Evolutionary conservation across 805 yeast genomes (phyloP).

Genomic region (Wickerhamomyces pijperi): DNA sequence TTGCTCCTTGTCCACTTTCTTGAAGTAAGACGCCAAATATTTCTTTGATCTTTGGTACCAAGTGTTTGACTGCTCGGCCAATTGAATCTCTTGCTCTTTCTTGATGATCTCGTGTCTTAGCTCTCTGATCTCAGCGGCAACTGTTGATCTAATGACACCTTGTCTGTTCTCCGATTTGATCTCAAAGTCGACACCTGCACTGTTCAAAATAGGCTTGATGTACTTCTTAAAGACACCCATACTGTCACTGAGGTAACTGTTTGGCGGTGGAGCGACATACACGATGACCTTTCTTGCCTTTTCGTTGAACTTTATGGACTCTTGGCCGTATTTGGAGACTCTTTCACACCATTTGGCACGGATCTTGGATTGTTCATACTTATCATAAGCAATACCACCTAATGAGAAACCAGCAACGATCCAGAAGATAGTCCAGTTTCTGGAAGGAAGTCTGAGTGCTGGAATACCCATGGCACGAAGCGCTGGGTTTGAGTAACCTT

Average conservation of each 20-base stretch:
- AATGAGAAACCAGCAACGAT: conserved; percentile 48
- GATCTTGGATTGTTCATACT: conserved; percentile 54
- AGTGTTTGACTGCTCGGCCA: conserved; percentile 10
- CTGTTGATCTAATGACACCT: conserved; percentile 74
- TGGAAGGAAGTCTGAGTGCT: conserved; percentile 64
- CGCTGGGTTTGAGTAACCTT: conserved; percentile 64
- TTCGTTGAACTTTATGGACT: conserved; percentile 33
- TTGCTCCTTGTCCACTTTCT: conserved; percentile 7
- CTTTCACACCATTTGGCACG: conserved; percentile 52
- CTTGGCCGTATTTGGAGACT: conserved; percentile 44
- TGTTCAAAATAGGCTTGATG: conserved; percentile 75
- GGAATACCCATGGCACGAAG: conserved; percentile 79
- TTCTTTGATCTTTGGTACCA: conserved; percentile 11
- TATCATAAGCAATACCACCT: conserved; percentile 77
- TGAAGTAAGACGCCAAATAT: conserved; percentile 4
- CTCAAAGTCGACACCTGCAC: conserved; percentile 80
- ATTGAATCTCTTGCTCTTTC: conserved; percentile 14
- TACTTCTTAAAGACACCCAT: conserved; percentile 63
- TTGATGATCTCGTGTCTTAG: conserved; percentile 39
- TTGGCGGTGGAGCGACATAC: conserved; percentile 94
- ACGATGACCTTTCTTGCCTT: conserved; percentile 70
- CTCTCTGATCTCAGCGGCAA: conserved; percentile 73
- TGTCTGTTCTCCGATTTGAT: conserved; percentile 69
- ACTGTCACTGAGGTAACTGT: conserved; percentile 72
- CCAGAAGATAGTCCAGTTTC: conserved; percentile 93